A percentile compares a stretch with the other conserved stretches of the same genome.
Conservation (phyloP, 1,139 yeast species). For the Wickerhamomyces sp. region DNA sequence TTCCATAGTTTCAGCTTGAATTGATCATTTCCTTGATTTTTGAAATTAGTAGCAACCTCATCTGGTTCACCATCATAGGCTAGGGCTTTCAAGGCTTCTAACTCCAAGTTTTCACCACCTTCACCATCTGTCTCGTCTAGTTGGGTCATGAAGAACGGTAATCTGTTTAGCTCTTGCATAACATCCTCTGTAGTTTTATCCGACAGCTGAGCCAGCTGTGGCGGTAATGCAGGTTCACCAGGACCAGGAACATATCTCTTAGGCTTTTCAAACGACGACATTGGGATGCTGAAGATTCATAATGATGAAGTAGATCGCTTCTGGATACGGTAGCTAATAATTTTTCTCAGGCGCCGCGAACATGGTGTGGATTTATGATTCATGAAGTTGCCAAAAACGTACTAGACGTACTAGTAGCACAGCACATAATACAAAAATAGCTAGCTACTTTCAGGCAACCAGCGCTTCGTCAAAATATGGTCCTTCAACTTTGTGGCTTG, state of each 20-base stretch:
- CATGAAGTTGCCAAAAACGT: no score
- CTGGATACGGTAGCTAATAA: background rate
- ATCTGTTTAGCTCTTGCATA: conserved; percentile 68
- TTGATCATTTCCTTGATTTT: conserved; percentile 88
- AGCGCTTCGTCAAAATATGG: no score
- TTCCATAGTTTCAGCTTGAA: conserved; percentile 65
- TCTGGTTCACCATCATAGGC: conserved; percentile 96
- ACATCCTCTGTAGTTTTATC: conserved; percentile 72
- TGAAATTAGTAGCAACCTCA: conserved; percentile 85
- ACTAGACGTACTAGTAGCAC: no score
- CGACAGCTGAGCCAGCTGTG: conserved; percentile 66
- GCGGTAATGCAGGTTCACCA: conserved; percentile 80
- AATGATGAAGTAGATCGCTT: background rate
- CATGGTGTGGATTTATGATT: background rate
- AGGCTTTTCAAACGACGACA: conserved; percentile 26
- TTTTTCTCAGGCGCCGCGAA: no score
- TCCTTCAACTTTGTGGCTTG: no score
- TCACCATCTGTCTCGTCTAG: conserved; percentile 74
- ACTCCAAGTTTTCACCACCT: conserved; percentile 65
- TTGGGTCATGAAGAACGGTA: conserved; percentile 94
- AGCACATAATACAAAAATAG: no score
- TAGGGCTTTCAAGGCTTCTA: conserved; percentile 86
- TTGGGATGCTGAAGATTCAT: background rate
- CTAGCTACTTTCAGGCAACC: no score
- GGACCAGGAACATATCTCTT: conserved; percentile 62